Evolutionary conservation across 1,284 basidiomycete species (phyloP), one percentile per base, ranked within the genome.

Genomic region (Heliocybe sulcata): DNA sequence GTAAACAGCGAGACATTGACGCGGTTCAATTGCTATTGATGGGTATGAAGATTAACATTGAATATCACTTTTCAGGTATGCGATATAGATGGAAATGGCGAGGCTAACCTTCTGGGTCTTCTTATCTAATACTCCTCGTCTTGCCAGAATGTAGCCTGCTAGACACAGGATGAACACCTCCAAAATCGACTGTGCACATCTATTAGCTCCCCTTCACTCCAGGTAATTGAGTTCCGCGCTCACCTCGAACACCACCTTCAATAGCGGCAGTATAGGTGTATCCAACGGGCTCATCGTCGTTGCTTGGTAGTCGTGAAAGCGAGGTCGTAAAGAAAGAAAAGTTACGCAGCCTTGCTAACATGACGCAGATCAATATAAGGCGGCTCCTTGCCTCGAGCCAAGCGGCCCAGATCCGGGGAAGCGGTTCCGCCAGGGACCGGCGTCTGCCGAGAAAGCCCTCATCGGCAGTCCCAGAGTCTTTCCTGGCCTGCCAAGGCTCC

Each of bases 1-100:
- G 94, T 98, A 72, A 97, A 95, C 35, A 97, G 80, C 0, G 90
- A 90, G 25, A 97, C 82, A 66, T 94, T 93, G 54, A 93, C 73
- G 33, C 80, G 75, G 62, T 91, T 92, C 22, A 92, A 70, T 80
- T 86, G 81, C 87, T 91, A 65, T 12, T 55, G 35, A 53, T 38
- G 31, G 14, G 27, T 22, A 45, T 10, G 55, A 2, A 27, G 52
- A 22, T 12, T 23, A 19, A 31, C 19, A 11, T 35, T 25, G 26
- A 19, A 29, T 25, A 48, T 38, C 16, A 25, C 10, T 27, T 20
- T 23, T 16, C 26, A 29, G 26, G 26, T 8, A 47, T 16, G n/a
- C 22, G 23, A 29, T 35, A 33, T 20, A 35, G 51, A 33, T 35
- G 25, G 33, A 16, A 9, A n/a, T n/a, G 2, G 26, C 63, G 29